phyloP scores from a whole-genome alignment of 108 stramenopile species.

The Pseudonitzschia pungens region DNA sequence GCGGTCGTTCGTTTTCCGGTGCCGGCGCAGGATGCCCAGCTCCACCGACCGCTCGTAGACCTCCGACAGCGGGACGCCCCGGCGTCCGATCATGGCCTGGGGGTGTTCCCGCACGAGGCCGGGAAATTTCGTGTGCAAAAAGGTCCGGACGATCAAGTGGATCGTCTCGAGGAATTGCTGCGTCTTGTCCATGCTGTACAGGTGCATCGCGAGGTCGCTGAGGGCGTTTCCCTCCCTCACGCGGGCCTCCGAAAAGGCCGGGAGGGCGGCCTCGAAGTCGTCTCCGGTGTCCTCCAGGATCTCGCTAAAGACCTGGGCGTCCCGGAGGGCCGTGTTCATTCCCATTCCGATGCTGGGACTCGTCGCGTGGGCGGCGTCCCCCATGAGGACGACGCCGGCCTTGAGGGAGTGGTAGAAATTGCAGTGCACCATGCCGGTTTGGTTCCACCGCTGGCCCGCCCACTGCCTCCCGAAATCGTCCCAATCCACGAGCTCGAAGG shows the following conservation, averaged over 20 bases:
- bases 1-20: constrained; percentile 40
- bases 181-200: constrained; percentile 46
- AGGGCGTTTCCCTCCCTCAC: constrained; percentile 61
- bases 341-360: constrained; percentile 60
- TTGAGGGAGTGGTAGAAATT: constrained; percentile 43
- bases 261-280: constrained; percentile 40
- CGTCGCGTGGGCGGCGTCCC: constrained; percentile 62
- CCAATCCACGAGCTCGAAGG: constrained; percentile 42
- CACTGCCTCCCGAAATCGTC: constrained; percentile 51
- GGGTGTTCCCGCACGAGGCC: constrained; percentile 32
- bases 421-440: constrained; percentile 56
- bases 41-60: constrained; percentile 43
- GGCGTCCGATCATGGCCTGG: constrained; percentile 26
- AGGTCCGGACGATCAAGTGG: constrained; percentile 24
- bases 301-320: constrained; percentile 49
- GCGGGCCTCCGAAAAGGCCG: constrained; percentile 45
- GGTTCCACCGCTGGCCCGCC: constrained; percentile 55
- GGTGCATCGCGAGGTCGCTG: constrained; percentile 40
- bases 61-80: constrained; percentile 29
- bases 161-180: constrained; percentile 24
- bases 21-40: constrained; percentile 44
- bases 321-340: constrained; percentile 67
- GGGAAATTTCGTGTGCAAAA: constrained; percentile 42
- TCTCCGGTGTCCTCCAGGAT: constrained; percentile 46
- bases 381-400: constrained; percentile 40